Percentiles rank a stretch among this genome's conserved stretches.
Evolutionary conservation across 257 asterid species (phyloP).

Genomic region (Fraxinus americana): DNA sequence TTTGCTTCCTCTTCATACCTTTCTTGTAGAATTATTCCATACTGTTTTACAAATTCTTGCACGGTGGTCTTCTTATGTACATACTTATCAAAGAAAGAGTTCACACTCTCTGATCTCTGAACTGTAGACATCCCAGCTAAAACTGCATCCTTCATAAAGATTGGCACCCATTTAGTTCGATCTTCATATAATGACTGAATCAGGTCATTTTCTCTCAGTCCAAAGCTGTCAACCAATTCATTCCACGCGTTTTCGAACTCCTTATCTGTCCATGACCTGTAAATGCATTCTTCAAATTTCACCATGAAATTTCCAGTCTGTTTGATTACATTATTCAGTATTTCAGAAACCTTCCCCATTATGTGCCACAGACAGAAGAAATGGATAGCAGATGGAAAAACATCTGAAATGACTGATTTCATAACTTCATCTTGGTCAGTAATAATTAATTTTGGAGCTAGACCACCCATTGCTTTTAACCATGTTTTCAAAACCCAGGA

Average conservation of each 20-base stretch:
- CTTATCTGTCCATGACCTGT: constrained; percentile 77
- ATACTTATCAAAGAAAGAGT: constrained; percentile 86
- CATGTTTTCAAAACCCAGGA: constrained; percentile 87
- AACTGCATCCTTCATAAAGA: constrained; percentile 58
- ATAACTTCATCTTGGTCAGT: constrained; percentile 70
- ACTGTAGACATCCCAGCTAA: constrained; percentile 86
- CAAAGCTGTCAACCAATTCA: constrained; percentile 72
- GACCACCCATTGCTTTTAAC: constrained; percentile 90
- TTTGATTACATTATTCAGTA: constrained; percentile 63
- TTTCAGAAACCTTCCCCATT: constrained; percentile 72
- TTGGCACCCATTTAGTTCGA: constrained; percentile 79
- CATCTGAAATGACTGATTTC: constrained; percentile 60
- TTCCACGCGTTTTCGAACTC: constrained; percentile 87
- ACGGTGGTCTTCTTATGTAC: constrained; percentile 85
- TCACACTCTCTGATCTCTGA: constrained; percentile 83
- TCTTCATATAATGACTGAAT: constrained; percentile 69
- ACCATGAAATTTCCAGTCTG: constrained; percentile 65
- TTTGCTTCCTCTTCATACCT: constrained; percentile 97
- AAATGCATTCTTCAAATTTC: constrained; percentile 72
- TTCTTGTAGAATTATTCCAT: constrained; percentile 74
- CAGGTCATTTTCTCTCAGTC: constrained; percentile 68
- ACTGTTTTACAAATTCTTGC: constrained; percentile 80
- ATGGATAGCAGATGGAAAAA: constrained; percentile 70
- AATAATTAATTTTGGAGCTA: constrained; percentile 75
- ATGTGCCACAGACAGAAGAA: constrained; percentile 75